Evolutionary conservation across 352 stramenopile species (phyloP).

Genomic region (Pythium utonaiense): DNA sequence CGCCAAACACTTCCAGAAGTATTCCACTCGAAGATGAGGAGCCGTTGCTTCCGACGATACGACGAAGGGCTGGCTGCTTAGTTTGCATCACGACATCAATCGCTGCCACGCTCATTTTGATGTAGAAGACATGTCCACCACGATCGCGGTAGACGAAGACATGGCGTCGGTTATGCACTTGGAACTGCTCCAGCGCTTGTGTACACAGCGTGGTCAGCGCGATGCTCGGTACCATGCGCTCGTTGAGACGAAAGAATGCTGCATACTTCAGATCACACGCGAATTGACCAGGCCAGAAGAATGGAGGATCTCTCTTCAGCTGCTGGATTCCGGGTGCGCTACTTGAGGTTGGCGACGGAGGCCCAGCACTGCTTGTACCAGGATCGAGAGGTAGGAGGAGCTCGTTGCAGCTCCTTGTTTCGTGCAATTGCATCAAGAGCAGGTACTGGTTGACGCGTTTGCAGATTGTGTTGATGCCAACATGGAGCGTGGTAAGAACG

Average conservation of each 20-base stretch:
- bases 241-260: slow-evolving; percentile 75
- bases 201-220: slow-evolving; percentile 81
- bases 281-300: slow-evolving; percentile 88
- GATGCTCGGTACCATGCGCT: slow-evolving; percentile 72
- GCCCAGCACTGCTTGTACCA: slow-evolving; percentile 16
- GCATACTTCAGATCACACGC: slow-evolving; percentile 80
- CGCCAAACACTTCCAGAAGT: slow-evolving; percentile 79
- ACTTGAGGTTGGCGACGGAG: slow-evolving; percentile 19
- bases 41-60: background rate
- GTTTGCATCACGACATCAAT: slow-evolving; percentile 8
- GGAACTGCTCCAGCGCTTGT: slow-evolving; percentile 84
- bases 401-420: slow-evolving; percentile 73
- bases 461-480: slow-evolving; percentile 61
- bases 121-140: slow-evolving; percentile 86
- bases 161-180: slow-evolving; percentile 86
- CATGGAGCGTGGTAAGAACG: slow-evolving; percentile 68
- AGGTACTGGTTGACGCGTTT: slow-evolving; percentile 85
- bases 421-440: slow-evolving; percentile 79
- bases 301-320: slow-evolving; percentile 21
- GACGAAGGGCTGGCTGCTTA: slow-evolving; percentile 1
- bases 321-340: background rate
- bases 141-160: slow-evolving; percentile 87
- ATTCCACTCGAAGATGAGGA: slow-evolving; percentile 36
- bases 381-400: slow-evolving; percentile 46
- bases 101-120: slow-evolving; percentile 60